Evolutionary conservation across 192 early-diverging fungal genomes (phyloP).

Genomic region (Phycomyces blakesleeanus): DNA sequence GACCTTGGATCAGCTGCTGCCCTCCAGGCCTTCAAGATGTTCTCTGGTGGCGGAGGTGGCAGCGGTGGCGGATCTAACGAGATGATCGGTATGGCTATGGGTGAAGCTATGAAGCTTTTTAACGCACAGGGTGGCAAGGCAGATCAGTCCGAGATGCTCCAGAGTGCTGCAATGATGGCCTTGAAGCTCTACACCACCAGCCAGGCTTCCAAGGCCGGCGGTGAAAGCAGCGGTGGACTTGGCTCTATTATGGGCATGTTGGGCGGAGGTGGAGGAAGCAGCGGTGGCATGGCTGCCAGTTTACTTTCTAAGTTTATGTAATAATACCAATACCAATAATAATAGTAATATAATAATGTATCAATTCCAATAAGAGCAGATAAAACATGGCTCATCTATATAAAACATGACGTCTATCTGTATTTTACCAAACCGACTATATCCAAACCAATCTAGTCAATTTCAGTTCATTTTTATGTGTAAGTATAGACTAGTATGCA

Average conservation of each 20-base stretch:
- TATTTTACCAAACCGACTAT: too few species aligned
- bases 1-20: constrained; percentile 39
- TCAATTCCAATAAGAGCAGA: not conserved
- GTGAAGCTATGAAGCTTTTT: constrained; percentile 36
- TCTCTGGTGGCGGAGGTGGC: constrained; percentile 18
- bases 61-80: constrained; percentile 15
- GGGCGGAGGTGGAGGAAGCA: constrained; percentile 13
- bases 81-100: constrained; percentile 37
- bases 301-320: constrained; percentile 34
- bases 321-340: constrained; percentile 1
- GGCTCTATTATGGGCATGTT: constrained; percentile 32
- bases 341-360: not conserved
- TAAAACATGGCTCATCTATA: too few species aligned
- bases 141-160: constrained; percentile 30
- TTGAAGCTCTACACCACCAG: constrained; percentile 33
- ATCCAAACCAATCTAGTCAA: not conserved
- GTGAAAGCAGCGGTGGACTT: constrained; percentile 22
- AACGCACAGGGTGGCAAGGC: constrained; percentile 19
- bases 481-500: too few species aligned
- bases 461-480: too few species aligned
- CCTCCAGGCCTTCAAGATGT: constrained; percentile 36
- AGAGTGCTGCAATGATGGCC: constrained; percentile 35
- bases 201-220: not conserved
- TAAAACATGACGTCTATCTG: too few species aligned
- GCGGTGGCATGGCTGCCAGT: constrained; percentile 20